Evolutionary conservation across 331 rosid genomes (phyloP).

Genomic region (Rhamnella rubrinervis): DNA sequence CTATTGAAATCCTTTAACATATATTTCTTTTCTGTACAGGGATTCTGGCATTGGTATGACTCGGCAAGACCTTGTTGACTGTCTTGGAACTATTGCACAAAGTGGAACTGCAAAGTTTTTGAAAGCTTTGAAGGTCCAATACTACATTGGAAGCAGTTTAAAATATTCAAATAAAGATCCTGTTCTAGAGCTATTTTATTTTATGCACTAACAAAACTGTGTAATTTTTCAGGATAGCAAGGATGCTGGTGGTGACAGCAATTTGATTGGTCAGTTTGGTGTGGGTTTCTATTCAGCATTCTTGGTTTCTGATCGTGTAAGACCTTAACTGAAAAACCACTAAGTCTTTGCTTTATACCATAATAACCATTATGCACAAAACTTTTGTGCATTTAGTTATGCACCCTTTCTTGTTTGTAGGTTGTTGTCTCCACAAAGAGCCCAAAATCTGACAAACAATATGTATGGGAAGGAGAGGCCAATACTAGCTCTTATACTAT

Average conservation of each 20-base stretch:
- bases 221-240: slow-evolving; percentile 68
- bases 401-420: slow-evolving; percentile 38
- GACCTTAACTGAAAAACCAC: slow-evolving; percentile 1
- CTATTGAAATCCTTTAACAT: background rate
- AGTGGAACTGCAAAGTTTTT: slow-evolving; percentile 96
- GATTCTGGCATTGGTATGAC: slow-evolving; percentile 98
- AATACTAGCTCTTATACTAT: slow-evolving; percentile 90
- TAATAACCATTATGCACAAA: background rate
- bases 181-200: background rate
- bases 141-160: slow-evolving; percentile 4
- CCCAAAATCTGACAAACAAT: slow-evolving; percentile 86
- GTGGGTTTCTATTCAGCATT: slow-evolving; percentile 93
- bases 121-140: slow-evolving; percentile 75
- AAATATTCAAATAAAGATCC: slow-evolving; percentile 5
- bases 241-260: slow-evolving; percentile 82
- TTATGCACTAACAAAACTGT: slow-evolving; percentile 32
- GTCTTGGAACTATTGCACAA: slow-evolving; percentile 99
- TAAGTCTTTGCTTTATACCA: background rate
- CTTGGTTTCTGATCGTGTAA: slow-evolving; percentile 85
- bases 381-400: background rate
- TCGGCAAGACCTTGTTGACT: slow-evolving; percentile 82
- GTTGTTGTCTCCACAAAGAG: slow-evolving; percentile 91
- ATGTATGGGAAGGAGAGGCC: slow-evolving; percentile 97
- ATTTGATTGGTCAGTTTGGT: slow-evolving; percentile 96
- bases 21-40: slow-evolving; percentile 42